Evolutionary conservation across 2,329 filamentous ascomycete species (phyloP).

Genomic region (Penicillium olsonii): DNA sequence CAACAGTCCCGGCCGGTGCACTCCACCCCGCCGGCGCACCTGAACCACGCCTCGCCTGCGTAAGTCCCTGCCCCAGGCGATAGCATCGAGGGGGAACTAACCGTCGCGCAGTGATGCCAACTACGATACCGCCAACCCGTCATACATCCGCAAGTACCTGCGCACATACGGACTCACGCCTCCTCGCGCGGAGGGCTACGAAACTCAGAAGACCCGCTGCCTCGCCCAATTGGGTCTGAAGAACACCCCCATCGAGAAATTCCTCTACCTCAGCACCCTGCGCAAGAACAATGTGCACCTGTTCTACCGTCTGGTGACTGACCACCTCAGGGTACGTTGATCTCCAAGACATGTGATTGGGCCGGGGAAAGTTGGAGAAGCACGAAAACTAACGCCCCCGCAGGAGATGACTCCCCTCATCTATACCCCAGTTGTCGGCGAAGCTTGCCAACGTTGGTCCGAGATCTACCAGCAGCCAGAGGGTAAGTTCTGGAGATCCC

Average conservation of each 20-base stretch:
- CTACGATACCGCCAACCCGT: conserved; percentile 52
- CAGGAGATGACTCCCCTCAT: conserved; percentile 53
- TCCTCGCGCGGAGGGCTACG: conserved; percentile 51
- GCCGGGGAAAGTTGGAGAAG: not conserved
- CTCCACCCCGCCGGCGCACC: conserved; percentile 30
- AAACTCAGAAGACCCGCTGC: conserved; percentile 52
- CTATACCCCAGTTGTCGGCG: conserved; percentile 67
- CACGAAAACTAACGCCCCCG: conserved; percentile 18
- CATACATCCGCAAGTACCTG: conserved; percentile 54
- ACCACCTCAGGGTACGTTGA: conserved; percentile 46
- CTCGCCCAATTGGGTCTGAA: conserved; percentile 51
- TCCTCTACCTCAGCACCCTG: conserved; percentile 52
- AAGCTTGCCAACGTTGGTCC: conserved; percentile 95
- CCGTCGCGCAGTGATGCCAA: conserved; percentile 40
- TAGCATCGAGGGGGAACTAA: not conserved
- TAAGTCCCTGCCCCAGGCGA: conserved; percentile 23
- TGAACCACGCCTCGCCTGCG: conserved; percentile 35
- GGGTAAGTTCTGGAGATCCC: conserved; percentile 50
- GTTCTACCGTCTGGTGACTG: conserved; percentile 53
- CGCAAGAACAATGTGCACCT: conserved; percentile 55
- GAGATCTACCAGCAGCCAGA: conserved; percentile 94
- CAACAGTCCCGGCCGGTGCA: conserved; percentile 40
- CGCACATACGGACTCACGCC: conserved; percentile 54
- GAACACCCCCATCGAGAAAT: conserved; percentile 51
- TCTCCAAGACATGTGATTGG: conserved; percentile 9